Evolutionary conservation across 306 rosid species (phyloP).

Genomic region (Lathyrus aphaca): DNA sequence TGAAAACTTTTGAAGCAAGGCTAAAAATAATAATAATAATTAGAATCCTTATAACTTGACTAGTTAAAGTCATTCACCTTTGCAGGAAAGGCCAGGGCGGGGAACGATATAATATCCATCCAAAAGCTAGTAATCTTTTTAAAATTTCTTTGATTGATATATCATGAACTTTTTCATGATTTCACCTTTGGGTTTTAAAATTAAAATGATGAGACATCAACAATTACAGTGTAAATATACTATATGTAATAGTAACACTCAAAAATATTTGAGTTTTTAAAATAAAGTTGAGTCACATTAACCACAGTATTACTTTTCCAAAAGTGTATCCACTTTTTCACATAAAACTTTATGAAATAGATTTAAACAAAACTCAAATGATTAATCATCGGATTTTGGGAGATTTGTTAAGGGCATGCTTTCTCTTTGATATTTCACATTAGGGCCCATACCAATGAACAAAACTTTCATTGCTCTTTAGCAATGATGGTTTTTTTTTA

Average conservation of each 20-base stretch:
- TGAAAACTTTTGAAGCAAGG: constrained; percentile 35
- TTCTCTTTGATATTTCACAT: constrained; percentile 51
- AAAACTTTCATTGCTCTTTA: constrained; percentile 51
- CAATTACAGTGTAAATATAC: no score
- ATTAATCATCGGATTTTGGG: constrained; percentile 70
- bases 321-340: constrained; percentile 34
- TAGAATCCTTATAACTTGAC: constrained; percentile 28
- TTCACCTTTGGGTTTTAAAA: constrained; percentile 55
- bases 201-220: constrained; percentile 53
- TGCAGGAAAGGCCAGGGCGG: constrained; percentile 41
- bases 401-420: constrained; percentile 56
- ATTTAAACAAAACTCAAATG: constrained; percentile 47
- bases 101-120: constrained; percentile 17
- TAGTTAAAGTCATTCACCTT: constrained; percentile 40
- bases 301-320: constrained; percentile 43
- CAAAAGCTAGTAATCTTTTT: constrained; percentile 62
- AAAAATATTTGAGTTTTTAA: constrained; percentile 38
- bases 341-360: constrained; percentile 30
- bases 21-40: neutral
- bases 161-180: constrained; percentile 64
- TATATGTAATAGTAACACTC: neutral
- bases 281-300: constrained; percentile 39
- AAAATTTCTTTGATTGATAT: constrained; percentile 63
- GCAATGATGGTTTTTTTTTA: constrained; percentile 59
- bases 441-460: constrained; percentile 65